These are phyloP conservation scores for Allantophomopsis lycopodina DNA, from an alignment of 2,329 filamentous ascomycete species.

Conservation along the genomic window DNA sequence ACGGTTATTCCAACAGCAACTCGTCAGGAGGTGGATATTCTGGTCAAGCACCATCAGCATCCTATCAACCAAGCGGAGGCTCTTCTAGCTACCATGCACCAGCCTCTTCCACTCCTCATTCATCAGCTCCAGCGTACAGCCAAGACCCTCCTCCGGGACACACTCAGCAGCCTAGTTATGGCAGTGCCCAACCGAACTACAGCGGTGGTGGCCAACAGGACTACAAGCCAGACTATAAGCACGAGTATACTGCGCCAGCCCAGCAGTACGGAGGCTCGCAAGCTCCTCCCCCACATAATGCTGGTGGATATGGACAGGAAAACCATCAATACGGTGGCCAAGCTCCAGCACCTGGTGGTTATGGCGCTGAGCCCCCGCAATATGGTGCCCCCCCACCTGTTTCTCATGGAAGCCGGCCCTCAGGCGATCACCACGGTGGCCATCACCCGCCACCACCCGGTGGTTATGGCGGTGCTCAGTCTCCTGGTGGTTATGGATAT, in stretches of 20 bases:
- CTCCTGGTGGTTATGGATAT: neutral
- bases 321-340: neutral
- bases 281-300: neutral
- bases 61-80: conserved; percentile 34
- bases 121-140: neutral
- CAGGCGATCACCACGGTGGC: neutral
- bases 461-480: neutral
- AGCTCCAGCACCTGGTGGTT: neutral
- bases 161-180: neutral
- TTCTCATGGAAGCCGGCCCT: neutral
- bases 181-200: neutral
- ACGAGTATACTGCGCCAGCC: conserved; percentile 7
- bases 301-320: neutral
- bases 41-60: conserved; percentile 47
- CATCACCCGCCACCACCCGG: neutral
- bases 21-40: conserved; percentile 37
- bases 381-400: conserved; percentile 1
- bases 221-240: conserved; percentile 3
- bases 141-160: neutral
- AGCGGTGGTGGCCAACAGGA: neutral
- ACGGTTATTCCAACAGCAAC: conserved; percentile 40
- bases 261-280: conserved; percentile 6
- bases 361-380: conserved; percentile 1
- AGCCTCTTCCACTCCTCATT: neutral
- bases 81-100: neutral